These are phyloP conservation scores for Penicillium hesseltinei DNA, from an alignment of 2,329 filamentous ascomycete genomes.

Conservation along the genomic window DNA sequence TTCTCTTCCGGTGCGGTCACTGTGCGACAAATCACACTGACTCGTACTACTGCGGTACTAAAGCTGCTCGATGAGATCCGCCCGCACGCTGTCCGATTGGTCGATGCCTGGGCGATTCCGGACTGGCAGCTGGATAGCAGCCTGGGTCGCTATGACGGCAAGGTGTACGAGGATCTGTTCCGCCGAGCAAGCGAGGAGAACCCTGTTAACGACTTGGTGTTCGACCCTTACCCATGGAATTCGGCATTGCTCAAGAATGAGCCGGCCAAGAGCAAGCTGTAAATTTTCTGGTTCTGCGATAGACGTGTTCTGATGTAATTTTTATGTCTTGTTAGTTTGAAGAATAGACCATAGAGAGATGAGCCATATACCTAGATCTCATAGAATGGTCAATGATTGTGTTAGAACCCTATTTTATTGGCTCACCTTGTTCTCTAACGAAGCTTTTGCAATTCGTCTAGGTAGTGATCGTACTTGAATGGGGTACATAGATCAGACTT, in stretches of 20 bases:
- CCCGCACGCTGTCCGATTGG: conserved; percentile 68
- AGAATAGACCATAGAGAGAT: conserved; percentile 9
- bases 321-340: neutral
- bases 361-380: conserved; percentile 5
- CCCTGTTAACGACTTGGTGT: conserved; percentile 68
- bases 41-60: conserved; percentile 66
- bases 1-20: conserved; percentile 68
- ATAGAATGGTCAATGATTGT: conserved; percentile 1
- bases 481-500: neutral
- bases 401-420: neutral
- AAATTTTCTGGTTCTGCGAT: conserved; percentile 10
- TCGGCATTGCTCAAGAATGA: conserved; percentile 60
- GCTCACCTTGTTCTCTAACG: neutral
- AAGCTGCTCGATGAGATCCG: conserved; percentile 68
- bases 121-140: conserved; percentile 75
- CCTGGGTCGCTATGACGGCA: conserved; percentile 68
- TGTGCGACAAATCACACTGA: conserved; percentile 69
- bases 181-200: conserved; percentile 69
- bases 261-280: conserved; percentile 39
- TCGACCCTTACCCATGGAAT: conserved; percentile 69
- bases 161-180: conserved; percentile 77
- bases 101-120: conserved; percentile 73
- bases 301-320: conserved; percentile 12
- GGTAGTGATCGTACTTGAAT: neutral
- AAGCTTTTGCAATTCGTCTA: neutral